phyloP scores from a whole-genome alignment of 164 flowering plant genomes.

The Dillenia suffruticosa region DNA sequence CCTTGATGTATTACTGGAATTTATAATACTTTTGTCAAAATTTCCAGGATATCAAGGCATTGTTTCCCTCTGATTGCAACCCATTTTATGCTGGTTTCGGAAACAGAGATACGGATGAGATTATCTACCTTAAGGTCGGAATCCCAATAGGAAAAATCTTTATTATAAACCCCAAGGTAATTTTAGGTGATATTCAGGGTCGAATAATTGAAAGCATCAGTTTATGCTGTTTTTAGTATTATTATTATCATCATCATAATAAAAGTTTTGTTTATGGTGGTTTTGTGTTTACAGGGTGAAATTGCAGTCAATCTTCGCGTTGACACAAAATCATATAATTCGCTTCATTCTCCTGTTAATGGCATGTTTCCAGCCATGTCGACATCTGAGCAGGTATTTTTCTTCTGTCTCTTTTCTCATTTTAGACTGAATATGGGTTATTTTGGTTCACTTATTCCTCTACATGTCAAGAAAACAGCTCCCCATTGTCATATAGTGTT shows the following conservation, averaged over 20 bases:
- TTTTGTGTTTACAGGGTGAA: constrained; percentile 54
- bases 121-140: constrained; percentile 94
- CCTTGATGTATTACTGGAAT: too few relatives aligned
- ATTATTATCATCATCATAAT: neutral
- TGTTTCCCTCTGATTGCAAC: constrained; percentile 80
- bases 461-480: too few relatives aligned
- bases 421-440: neutral
- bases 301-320: constrained; percentile 69
- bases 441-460: neutral
- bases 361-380: constrained; percentile 79
- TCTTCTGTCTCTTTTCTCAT: neutral
- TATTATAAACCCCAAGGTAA: constrained; percentile 94
- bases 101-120: constrained; percentile 91
- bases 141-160: constrained; percentile 93
- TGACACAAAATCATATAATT: constrained; percentile 74
- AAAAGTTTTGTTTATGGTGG: constrained; percentile 1
- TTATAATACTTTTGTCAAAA: neutral
- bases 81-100: constrained; percentile 99
- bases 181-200: too few relatives aligned
- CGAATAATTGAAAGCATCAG: neutral
- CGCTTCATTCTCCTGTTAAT: constrained; percentile 76
- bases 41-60: constrained; percentile 72
- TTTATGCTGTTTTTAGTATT: neutral
- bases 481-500: too few relatives aligned
- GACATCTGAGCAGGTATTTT: constrained; percentile 65